These are phyloP conservation scores for Penicillium freii DNA, from an alignment of 2,329 filamentous ascomycete species.

Conservation along the genomic window DNA sequence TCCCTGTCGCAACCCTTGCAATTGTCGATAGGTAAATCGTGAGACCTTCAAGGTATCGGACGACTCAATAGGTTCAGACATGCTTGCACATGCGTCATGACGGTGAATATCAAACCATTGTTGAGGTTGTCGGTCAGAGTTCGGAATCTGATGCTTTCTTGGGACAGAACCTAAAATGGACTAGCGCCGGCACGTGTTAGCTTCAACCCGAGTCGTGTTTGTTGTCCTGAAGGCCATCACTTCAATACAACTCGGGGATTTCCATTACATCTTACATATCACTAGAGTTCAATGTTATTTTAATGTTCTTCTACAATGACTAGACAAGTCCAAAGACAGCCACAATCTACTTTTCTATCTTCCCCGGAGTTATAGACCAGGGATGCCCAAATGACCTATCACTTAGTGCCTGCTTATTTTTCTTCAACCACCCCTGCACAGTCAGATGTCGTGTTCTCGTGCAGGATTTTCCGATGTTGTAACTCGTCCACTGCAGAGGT, in stretches of 20 bases:
- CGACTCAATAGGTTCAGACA: conserved; percentile 46
- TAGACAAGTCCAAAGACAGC: not conserved
- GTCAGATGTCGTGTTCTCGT: conserved; percentile 5
- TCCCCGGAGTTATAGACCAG: not conserved
- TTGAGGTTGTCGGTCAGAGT: not conserved
- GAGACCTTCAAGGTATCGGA: conserved; percentile 50
- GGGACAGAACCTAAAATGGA: conserved; percentile 9
- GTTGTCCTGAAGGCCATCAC: not conserved
- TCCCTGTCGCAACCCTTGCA: conserved; percentile 71
- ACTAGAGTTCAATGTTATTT: not conserved
- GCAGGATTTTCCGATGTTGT: conserved; percentile 4
- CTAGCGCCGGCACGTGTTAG: conserved; percentile 18
- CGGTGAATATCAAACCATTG: not conserved
- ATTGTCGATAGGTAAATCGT: conserved; percentile 79
- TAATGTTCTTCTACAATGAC: not conserved
- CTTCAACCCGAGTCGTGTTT: conserved; percentile 11
- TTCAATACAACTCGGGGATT: not conserved
- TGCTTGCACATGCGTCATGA: conserved; percentile 21
- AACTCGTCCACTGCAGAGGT: not conserved
- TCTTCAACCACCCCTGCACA: conserved; percentile 1
- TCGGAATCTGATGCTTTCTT: conserved; percentile 19
- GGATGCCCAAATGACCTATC: not conserved
- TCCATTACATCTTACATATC: not conserved
- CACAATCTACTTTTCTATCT: not conserved
- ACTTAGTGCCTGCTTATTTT: conserved; percentile 2